phyloP scores from a whole-genome alignment of 2,329 filamentous ascomycete genomes.

The Aspergillus aculeatus region DNA sequence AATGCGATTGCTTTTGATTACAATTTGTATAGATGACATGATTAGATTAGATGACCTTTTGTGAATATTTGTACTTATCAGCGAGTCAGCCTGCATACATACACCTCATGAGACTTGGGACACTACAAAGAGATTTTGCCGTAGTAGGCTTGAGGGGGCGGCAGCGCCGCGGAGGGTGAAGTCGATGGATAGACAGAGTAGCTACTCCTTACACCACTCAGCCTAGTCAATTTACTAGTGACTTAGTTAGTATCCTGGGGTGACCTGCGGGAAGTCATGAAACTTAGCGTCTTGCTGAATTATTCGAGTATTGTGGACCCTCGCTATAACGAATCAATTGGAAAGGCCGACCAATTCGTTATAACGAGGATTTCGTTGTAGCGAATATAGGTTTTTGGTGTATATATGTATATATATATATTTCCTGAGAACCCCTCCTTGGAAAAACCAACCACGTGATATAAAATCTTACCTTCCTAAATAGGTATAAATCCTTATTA shows the following conservation, averaged over 20 bases:
- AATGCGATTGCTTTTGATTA: not conserved
- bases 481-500: too few species aligned
- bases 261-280: slow-evolving; percentile 6
- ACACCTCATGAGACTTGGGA: not conserved
- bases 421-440: too few species aligned
- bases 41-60: slow-evolving; percentile 4
- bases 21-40: slow-evolving; percentile 4
- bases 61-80: not conserved
- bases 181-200: not conserved
- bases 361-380: too few species aligned
- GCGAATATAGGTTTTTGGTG: too few species aligned
- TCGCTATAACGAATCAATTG: too few species aligned
- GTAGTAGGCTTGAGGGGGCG: not conserved
- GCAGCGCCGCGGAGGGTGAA: not conserved
- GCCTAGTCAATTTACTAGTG: not conserved
- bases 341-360: too few species aligned
- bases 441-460: too few species aligned
- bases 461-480: too few species aligned
- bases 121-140: not conserved
- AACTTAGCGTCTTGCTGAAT: slow-evolving; percentile 7
- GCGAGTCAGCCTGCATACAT: not conserved
- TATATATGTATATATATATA: too few species aligned
- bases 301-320: not conserved
- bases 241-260: not conserved
- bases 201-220: not conserved